A percentile compares a stretch with the other conserved stretches of the same genome.
phyloP scores from a whole-genome alignment of 164 flowering plant genomes.

The Liriodendron chinense region DNA sequence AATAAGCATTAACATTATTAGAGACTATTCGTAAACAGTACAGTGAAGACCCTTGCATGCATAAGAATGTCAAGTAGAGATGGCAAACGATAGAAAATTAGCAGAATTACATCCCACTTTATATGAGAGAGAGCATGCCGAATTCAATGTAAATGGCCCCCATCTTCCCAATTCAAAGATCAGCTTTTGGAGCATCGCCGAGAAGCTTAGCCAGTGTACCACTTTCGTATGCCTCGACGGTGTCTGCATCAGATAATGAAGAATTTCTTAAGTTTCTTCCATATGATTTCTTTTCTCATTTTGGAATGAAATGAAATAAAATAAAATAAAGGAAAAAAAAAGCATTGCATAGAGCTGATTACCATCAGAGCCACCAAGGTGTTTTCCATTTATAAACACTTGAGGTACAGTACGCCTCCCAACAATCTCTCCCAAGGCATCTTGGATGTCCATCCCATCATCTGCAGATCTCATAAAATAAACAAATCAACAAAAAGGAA shows the following conservation, averaged over 20 bases:
- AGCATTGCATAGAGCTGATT: conserved; percentile 11
- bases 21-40: no score
- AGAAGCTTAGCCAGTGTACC: conserved; percentile 69
- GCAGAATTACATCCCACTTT: no score
- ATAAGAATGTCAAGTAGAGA: no score
- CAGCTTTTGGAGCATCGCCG: conserved; percentile 39
- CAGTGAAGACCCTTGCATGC: no score
- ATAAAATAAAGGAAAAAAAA: neutral
- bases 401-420: conserved; percentile 96
- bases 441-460: conserved; percentile 74
- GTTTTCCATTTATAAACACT: conserved; percentile 85
- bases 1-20: no score
- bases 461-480: conserved; percentile 35
- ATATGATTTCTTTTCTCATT: neutral
- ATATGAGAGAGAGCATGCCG: no score
- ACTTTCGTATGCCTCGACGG: conserved; percentile 78
- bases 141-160: no score
- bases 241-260: conserved; percentile 43
- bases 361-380: conserved; percentile 97
- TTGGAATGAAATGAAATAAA: neutral
- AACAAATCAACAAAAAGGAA: neutral
- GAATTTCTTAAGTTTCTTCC: neutral
- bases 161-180: conserved; percentile 34
- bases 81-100: no score
- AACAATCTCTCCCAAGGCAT: conserved; percentile 54